Base-by-base conservation (phyloP, 768 basidiomycete species). In the Lentinula aciculospora region DNA sequence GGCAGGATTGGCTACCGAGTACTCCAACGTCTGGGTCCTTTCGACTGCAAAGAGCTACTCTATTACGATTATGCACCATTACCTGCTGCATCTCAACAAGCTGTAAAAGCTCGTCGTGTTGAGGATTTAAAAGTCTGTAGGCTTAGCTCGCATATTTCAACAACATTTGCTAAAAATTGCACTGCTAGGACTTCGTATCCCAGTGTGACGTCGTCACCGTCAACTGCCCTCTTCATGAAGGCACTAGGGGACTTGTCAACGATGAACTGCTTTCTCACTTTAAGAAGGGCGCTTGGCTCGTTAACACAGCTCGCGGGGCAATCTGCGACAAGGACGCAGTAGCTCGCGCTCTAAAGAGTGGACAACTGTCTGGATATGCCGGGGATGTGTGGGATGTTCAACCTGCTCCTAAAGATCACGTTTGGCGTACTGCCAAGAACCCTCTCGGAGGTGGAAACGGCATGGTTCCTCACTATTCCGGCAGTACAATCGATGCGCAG, bases 231-330 rank as follows among this genome's bases (percentile, higher is more conserved):
- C 79, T 95, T 29, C 92, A 94, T 76, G 92, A 94, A 68, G 85
- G 84, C 27, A 94, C 93, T 39, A 76, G 77, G 42, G 88, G 88
- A 23, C 81, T 94, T 47, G 78, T 94, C 67, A 90, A 93, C 75
- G 78, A 81, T 39, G 90, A 94, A 37, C 84, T 92, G 39, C 76
- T 95, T 64, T 81, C 81, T 70, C 88, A 91, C 74, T 88, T 95
- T 81, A 96, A 96, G 81, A 87, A 89, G 69, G 93, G 92, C 49
- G 82, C 92, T 15, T 94, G 89, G 88, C 83, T 95, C 65, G 87
- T 96, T 67, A 96, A 96, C 81, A 93, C 92, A 28, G 91, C 92
- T 53, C 90, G 92, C 63, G 94, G 94, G 44, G 94, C 94, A 40
- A 93, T 96, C 65, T 92, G 89, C 68, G 86, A 92, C 72, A 84